Evolutionary conservation across 805 yeast genomes (phyloP).

Genomic region (Pichia rugopelliculosa): DNA sequence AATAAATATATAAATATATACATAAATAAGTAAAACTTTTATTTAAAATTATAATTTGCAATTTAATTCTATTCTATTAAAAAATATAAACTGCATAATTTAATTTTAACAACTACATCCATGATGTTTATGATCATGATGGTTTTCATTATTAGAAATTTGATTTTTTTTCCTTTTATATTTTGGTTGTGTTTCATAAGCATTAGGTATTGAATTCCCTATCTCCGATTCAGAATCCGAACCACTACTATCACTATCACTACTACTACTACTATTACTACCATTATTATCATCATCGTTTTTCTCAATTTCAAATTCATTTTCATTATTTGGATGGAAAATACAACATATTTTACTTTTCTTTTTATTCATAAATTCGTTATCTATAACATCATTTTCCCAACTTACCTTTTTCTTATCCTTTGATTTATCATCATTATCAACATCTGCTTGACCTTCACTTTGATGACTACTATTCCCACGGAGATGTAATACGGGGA

Average conservation of each 20-base stretch:
- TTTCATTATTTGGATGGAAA: slow-evolving; percentile 69
- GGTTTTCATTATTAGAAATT: slow-evolving; percentile 8
- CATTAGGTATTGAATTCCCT: slow-evolving; percentile 42
- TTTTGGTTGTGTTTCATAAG: slow-evolving; percentile 82
- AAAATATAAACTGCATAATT: neutral
- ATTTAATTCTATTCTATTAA: too few species aligned
- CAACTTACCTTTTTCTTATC: slow-evolving; percentile 59
- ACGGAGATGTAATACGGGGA: slow-evolving; percentile 1
- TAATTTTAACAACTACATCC: slow-evolving; percentile 1
- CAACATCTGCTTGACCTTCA: neutral
- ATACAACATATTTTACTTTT: slow-evolving; percentile 87
- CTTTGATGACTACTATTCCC: neutral
- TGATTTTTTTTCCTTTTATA: slow-evolving; percentile 29
- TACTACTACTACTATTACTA: neutral
- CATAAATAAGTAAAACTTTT: too few species aligned
- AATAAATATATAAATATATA: slow-evolving; percentile 23
- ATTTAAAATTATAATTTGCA: too few species aligned
- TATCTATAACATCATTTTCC: slow-evolving; percentile 83
- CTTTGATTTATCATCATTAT: slow-evolving; percentile 1
- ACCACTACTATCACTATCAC: slow-evolving; percentile 2
- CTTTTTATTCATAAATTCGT: slow-evolving; percentile 82
- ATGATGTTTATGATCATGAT: slow-evolving; percentile 9
- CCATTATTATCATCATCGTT: neutral
- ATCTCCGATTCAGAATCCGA: slow-evolving; percentile 17
- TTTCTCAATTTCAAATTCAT: slow-evolving; percentile 25